Base-by-base conservation (phyloP, 805 yeast genomes). In the Brettanomyces sp. region DNA sequence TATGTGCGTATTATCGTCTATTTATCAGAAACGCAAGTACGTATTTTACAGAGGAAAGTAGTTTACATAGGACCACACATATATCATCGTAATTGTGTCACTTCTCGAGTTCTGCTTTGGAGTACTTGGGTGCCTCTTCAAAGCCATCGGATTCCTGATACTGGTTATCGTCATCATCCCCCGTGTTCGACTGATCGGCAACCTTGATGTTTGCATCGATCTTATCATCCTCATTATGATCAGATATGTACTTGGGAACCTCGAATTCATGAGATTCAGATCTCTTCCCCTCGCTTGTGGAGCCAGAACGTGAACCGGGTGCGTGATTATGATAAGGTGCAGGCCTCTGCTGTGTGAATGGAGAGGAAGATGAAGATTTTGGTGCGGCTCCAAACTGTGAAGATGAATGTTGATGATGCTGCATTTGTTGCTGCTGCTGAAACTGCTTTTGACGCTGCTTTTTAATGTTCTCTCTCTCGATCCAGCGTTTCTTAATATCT, bases 401-500 rank as follows among this genome's bases (percentile, higher is more conserved):
- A 35, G 37, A n/a, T n/a, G 7, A 7, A n/a, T 8, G 37, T 12
- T 35, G 21, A 35, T 42, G 59, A 36, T 22, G 52, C 41, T 24
- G 63, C 41, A 14, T 53, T 46, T 39, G 56, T 5, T 39, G 55
- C 28, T 32, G 53, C 24, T 14, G 47, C 9, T 2, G 49, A 18
- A 36, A 42, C 24, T 55, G 56, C 39, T 48, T 55, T 38, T 52
- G 52, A 43, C 52, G 32, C 32, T 28, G 32, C 52, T 55, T 55
- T 54, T 51, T 65, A 52, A 37, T 53, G 48, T 56, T 69, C 54
- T 54, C 74, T 55, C 96, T 72, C 45, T 68, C 67, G 39, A 76
- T 74, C 93, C 95, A 85, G 2, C 70, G 64, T 28, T 63, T 65
- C 35, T 75, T 74, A 28, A 90, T 85, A 39, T 65, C 67, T 0